Conservation (phyloP, 2,329 filamentous ascomycete species). For the Alternaria arbusti region DNA sequence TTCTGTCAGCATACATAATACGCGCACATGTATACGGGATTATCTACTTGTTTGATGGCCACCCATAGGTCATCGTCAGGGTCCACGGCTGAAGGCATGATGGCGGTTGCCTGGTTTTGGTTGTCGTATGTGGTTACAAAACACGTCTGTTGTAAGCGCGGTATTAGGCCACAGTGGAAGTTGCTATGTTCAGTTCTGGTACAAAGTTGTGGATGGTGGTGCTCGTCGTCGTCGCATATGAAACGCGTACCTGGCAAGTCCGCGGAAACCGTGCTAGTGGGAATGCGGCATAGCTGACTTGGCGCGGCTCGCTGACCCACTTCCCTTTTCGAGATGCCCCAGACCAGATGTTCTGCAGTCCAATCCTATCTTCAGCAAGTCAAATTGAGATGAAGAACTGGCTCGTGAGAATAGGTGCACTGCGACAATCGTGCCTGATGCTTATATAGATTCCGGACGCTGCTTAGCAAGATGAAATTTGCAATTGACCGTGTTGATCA, state of each 20-base stretch:
- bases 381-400: background rate
- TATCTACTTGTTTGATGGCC: conserved; percentile 58
- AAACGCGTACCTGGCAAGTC: conserved; percentile 27
- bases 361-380: background rate
- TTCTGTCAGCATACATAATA: conserved; percentile 12
- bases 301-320: conserved; percentile 16
- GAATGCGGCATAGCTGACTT: conserved; percentile 3
- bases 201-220: conserved; percentile 16
- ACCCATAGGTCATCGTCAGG: conserved; percentile 56
- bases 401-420: rapidly evolving
- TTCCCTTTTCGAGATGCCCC: conserved; percentile 20
- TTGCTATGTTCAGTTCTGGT: background rate
- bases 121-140: background rate
- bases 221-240: conserved; percentile 12
- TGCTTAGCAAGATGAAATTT: background rate
- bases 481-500: background rate
- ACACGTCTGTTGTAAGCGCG: background rate
- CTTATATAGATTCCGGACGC: background rate
- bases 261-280: conserved; percentile 2
- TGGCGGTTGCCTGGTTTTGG: conserved; percentile 17
- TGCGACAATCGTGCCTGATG: background rate
- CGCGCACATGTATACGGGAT: background rate
- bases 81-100: conserved; percentile 49
- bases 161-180: background rate
- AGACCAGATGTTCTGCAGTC: background rate